A percentile compares a stretch with the other conserved stretches of the same genome.
Evolutionary conservation across 176 grass and related monocot species (phyloP).

Genomic region (Leersia perrieri): DNA sequence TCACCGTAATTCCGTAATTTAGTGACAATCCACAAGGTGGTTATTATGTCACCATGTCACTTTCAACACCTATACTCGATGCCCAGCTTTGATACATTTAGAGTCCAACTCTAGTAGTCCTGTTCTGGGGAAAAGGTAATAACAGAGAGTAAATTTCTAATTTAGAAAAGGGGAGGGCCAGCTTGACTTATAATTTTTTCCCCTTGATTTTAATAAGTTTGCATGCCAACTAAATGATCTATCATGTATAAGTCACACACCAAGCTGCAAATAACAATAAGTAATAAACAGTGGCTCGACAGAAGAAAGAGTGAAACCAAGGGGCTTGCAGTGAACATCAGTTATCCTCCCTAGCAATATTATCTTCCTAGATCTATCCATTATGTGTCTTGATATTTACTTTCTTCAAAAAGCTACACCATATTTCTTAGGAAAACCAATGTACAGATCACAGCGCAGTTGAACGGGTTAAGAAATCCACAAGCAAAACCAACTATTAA

Average conservation of each 20-base stretch:
- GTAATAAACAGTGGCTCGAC: not conserved
- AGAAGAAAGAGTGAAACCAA: not conserved
- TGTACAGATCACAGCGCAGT: too few species aligned
- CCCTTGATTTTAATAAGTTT: not conserved
- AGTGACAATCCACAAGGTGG: not conserved
- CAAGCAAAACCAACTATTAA: not conserved
- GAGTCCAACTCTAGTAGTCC: not conserved
- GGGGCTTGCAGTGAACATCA: not conserved
- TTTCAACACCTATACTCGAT: not conserved
- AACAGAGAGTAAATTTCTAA: not conserved
- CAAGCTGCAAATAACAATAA: not conserved
- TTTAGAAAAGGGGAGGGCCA: not conserved
- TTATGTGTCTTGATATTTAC: not conserved
- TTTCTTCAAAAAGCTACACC: not conserved
- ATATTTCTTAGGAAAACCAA: not conserved
- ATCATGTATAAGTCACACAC: not conserved
- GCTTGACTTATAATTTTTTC: not conserved
- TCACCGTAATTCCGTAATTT: not conserved
- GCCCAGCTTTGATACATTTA: not conserved
- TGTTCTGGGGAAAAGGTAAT: not conserved
- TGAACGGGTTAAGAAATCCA: too few species aligned
- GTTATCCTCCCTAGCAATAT: not conserved
- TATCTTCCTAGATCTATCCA: not conserved
- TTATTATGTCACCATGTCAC: not conserved
- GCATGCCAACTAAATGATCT: not conserved